These are phyloP conservation scores for Albophoma yamanashiensis DNA, from an alignment of 2,329 filamentous ascomycete genomes.

Conservation along the genomic window DNA sequence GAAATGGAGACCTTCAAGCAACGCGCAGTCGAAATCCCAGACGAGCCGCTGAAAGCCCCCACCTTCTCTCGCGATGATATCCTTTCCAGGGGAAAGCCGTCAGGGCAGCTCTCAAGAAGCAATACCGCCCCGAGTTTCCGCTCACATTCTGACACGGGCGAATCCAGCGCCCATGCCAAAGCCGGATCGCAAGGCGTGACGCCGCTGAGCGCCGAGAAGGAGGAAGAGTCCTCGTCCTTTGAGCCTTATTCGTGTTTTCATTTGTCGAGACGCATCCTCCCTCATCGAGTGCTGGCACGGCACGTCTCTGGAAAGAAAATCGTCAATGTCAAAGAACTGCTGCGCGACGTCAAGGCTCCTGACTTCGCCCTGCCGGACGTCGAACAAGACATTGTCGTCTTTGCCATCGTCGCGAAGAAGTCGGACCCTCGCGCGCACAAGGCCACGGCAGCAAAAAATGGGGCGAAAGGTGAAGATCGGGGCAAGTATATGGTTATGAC, in stretches of 20 bases:
- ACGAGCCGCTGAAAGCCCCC: conserved; percentile 34
- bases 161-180: conserved; percentile 5
- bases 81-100: conserved; percentile 20
- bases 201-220: conserved; percentile 11
- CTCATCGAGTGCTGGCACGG: conserved; percentile 69
- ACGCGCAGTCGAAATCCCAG: conserved; percentile 43
- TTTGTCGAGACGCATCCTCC: conserved; percentile 70
- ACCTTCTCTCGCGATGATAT: conserved; percentile 57
- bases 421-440: conserved; percentile 63
- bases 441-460: conserved; percentile 28
- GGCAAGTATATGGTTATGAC: conserved; percentile 91
- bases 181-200: conserved; percentile 5
- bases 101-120: conserved; percentile 27
- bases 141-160: conserved; percentile 7
- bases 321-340: conserved; percentile 68
- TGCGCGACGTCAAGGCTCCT: conserved; percentile 72
- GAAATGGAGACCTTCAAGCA: conserved; percentile 51
- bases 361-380: conserved; percentile 71
- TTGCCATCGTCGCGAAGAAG: conserved; percentile 81
- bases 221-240: conserved; percentile 42
- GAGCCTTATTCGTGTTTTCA: conserved; percentile 83
- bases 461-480: conserved; percentile 41
- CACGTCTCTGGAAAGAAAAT: conserved; percentile 69
- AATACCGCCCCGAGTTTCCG: conserved; percentile 27
- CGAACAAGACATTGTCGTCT: conserved; percentile 81